Conservation (phyloP, 2,329 filamentous ascomycete genomes). For the Fusarium azukiicola region DNA sequence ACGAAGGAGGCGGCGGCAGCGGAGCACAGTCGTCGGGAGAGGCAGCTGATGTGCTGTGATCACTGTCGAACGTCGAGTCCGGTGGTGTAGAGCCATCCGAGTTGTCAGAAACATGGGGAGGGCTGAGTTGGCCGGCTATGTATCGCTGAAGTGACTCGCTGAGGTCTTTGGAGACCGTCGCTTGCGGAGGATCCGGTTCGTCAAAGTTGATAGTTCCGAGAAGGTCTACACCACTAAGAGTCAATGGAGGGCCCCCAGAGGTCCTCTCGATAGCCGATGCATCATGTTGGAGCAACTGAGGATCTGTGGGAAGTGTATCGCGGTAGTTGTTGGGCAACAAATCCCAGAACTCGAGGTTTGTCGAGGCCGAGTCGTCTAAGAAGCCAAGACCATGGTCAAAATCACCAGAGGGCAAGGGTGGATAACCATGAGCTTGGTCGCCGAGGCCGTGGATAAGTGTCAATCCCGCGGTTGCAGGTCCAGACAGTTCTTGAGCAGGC, state of each 20-base stretch:
- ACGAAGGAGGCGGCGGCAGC: slow-evolving; percentile 28
- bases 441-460: slow-evolving; percentile 8
- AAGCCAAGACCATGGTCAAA: slow-evolving; percentile 62
- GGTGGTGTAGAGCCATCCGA: slow-evolving; percentile 48
- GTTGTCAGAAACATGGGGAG: slow-evolving; percentile 31
- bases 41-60: slow-evolving; percentile 45
- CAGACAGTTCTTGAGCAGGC: slow-evolving; percentile 13
- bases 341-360: slow-evolving; percentile 62
- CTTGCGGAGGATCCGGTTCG: slow-evolving; percentile 53
- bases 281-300: slow-evolving; percentile 41
- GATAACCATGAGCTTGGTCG: slow-evolving; percentile 30
- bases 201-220: slow-evolving; percentile 59
- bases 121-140: slow-evolving; percentile 48
- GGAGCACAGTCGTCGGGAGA: slow-evolving; percentile 42
- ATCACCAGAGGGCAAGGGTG: slow-evolving; percentile 22
- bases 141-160: slow-evolving; percentile 54
- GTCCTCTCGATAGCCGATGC: slow-evolving; percentile 31
- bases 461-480: not conserved
- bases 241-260: slow-evolving; percentile 34
- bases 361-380: slow-evolving; percentile 54
- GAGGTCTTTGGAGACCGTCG: slow-evolving; percentile 56
- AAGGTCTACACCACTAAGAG: slow-evolving; percentile 54
- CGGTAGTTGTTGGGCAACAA: slow-evolving; percentile 57
- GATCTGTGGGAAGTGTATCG: slow-evolving; percentile 41
- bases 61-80: slow-evolving; percentile 46